Conservation (phyloP, 352 stramenopile genomes). For the Albugo laibachii region DNA sequence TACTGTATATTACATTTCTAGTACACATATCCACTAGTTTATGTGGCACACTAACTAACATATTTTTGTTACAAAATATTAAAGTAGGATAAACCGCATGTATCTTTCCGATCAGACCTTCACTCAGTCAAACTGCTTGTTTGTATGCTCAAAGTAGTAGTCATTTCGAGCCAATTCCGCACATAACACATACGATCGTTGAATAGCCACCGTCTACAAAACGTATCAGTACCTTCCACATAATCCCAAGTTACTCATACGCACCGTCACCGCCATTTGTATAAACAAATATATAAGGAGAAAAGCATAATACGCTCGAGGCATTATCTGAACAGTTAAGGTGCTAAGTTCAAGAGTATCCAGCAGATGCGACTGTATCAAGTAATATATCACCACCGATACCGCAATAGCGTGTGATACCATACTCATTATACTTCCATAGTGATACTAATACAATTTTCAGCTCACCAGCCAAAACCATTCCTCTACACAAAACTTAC, state of each 20-base stretch:
- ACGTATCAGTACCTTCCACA: not conserved
- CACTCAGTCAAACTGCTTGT: too few relatives aligned
- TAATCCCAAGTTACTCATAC: slow-evolving; percentile 1
- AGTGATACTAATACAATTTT: slow-evolving; percentile 22
- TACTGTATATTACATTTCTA: too few relatives aligned
- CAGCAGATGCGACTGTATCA: slow-evolving; percentile 29
- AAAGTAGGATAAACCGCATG: too few relatives aligned
- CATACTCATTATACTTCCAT: slow-evolving; percentile 28
- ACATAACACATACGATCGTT: slow-evolving; percentile 30
- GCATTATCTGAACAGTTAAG: slow-evolving; percentile 10
- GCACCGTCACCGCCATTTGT: slow-evolving; percentile 39
- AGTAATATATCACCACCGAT: slow-evolving; percentile 28
- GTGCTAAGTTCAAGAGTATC: slow-evolving; percentile 18
- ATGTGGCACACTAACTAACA: too few relatives aligned
- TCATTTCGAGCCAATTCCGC: slow-evolving; percentile 56
- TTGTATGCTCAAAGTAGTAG: slow-evolving; percentile 19
- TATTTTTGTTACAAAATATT: too few relatives aligned
- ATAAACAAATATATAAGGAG: slow-evolving; percentile 29
- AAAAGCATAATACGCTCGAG: slow-evolving; percentile 37
- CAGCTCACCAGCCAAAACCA: not conserved
- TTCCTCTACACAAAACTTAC: not conserved
- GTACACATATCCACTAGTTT: too few relatives aligned
- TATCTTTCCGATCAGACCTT: too few relatives aligned
- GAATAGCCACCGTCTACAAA: slow-evolving; percentile 24
- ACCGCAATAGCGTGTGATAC: slow-evolving; percentile 35